Conservation (phyloP, 768 basidiomycete species). For the Mrakia blollopis region DNA sequence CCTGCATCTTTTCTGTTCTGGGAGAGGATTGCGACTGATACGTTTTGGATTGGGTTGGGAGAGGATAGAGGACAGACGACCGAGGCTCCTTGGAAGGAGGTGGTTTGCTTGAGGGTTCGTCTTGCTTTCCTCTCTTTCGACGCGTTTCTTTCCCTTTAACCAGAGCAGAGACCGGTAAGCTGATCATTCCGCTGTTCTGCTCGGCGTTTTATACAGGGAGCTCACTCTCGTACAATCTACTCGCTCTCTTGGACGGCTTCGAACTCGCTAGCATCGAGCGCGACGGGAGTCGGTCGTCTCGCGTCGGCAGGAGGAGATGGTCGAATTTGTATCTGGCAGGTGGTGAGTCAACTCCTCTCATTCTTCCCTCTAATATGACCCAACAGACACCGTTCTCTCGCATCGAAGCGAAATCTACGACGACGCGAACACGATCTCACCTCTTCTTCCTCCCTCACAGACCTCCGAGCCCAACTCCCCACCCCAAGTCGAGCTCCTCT, state of each 20-base stretch:
- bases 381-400: too few relatives aligned
- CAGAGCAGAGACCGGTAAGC: too few relatives aligned
- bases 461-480: neutral
- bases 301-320: conserved; percentile 86
- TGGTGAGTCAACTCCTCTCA: conserved; percentile 42
- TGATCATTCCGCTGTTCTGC: neutral
- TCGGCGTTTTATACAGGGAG: too few relatives aligned
- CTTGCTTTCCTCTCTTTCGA: neutral
- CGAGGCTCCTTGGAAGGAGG: conserved; percentile 24
- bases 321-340: conserved; percentile 70
- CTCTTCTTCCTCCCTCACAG: neutral
- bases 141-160: neutral
- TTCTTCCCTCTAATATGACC: neutral
- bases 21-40: neutral
- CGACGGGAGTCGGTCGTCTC: conserved; percentile 64
- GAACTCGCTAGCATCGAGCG: conserved; percentile 35
- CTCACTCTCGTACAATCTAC: conserved; percentile 59
- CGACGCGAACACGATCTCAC: neutral
- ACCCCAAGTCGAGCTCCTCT: conserved; percentile 48
- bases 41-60: neutral
- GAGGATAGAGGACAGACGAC: neutral
- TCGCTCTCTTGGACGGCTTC: conserved; percentile 63
- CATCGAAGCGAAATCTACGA: neutral
- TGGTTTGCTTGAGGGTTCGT: conserved; percentile 3
- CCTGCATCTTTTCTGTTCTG: neutral